Base-by-base conservation (phyloP, 306 rosid species). In the Dryas drummondii region DNA sequence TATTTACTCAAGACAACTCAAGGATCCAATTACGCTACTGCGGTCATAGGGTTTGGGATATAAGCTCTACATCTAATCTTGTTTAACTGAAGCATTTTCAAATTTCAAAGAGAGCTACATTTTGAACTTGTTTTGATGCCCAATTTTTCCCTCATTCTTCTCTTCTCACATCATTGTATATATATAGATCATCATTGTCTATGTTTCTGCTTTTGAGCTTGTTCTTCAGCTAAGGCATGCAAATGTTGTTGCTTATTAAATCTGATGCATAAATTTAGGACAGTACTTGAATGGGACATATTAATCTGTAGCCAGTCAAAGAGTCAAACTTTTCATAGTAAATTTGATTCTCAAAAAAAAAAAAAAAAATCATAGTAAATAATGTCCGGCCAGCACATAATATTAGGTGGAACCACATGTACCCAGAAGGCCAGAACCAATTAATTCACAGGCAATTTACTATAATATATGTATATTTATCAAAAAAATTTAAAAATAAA, bases 401-500 rank as follows among this genome's bases (percentile, higher is more conserved):
- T 65, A 82, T 81, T 70, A 64, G 49, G 74, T 41, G 64, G 45
- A 84, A 64, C 75, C 86, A 77, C 82, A 78, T 84, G 78, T 75
- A 66, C 78, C 84, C 22, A 69, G 78, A 71, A 69, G 17, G 71
- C 74, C 11, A 40, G 10, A 40, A 14, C 22, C 0, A 52, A 76
- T 64, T 15, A 64, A 73, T 69, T 73, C 14, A 32, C 60, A 47
- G 61, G 42, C 44, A 45, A 45, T 8, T 59, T 32, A 57, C 27
- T 57, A 9, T 15, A 69, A 69, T n/a, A 40, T n/a, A n/a, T 54
- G 12, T 22, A 47, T 11, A 22, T 22, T 22, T 22, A 22, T 22
- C 0, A 22, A 22, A 22, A 22, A 22, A 22, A 0, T 22, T 22
- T 45, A 51, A 66, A 17, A 19, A 32, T 45, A 7, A 47, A 45